Base-by-base conservation (phyloP, 164 flowering plant genomes). In the Stephania cephalantha region DNA sequence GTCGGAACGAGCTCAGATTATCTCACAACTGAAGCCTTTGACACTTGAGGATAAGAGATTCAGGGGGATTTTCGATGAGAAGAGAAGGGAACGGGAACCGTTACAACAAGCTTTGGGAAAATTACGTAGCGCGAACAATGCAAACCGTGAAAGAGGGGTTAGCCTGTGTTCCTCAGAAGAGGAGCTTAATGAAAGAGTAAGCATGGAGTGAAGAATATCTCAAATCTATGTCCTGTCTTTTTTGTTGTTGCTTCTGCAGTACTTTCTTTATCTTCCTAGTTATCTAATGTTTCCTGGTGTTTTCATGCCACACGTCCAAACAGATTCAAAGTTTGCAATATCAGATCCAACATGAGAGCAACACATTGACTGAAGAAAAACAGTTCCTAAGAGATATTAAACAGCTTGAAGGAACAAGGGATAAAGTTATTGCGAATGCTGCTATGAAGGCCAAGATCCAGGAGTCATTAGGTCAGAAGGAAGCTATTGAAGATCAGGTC, bases 301-400 rank as follows among this genome's bases (percentile, higher is more conserved):
- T 50, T 50, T 50, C 15, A 9, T 7, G 64, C 15, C 5, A 18
- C 7, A 58, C 18, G 64, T 58, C 65, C 31, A 70, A 77, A 73
- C 84, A 96, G 99, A 91, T 96, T 61, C 84, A 83, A 46, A 88
- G 93, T 78, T 75, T 89, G 82, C 83, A 96, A 68, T 90, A 92
- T 75, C 90, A 86, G 20, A 94, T 96, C 25, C 97, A 96, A 75
- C 99, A 96, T 84, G 98, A 96, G 84, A 94, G 97, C 87, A 90
- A 88, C 75, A 83, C 97, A 9, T 84, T 93, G 77, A 72, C 80
- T n/a, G 98, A 92, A 85, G 99, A 96, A 88, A 96, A 94, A 79
- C 87, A 90, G 81, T 67, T 96, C 66, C 86, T 96, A 9, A 88
- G 86, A 75, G 99, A 94, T 63, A 94, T 96, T 64, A 96, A 88